A percentile compares a stretch with the other conserved stretches of the same genome.
Conservation (phyloP, 2,329 filamentous ascomycete species). For the Macrophomina pseudophaseolina region DNA sequence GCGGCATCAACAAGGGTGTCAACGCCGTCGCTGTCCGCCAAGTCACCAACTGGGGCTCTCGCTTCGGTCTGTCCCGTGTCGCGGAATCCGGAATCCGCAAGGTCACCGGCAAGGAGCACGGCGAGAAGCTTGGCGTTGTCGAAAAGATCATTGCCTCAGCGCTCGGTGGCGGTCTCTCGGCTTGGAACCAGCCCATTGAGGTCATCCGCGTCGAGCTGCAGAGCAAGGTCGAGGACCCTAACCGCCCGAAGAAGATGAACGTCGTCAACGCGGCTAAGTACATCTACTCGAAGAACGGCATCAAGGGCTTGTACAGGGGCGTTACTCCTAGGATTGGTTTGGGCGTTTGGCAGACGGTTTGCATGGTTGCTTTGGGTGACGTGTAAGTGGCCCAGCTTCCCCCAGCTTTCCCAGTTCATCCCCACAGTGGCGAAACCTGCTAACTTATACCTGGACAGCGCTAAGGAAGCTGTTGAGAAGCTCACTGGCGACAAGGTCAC, state of each 20-base stretch:
- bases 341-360: slow-evolving; percentile 98
- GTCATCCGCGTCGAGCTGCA: slow-evolving; percentile 99
- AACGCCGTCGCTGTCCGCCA: slow-evolving; percentile 98
- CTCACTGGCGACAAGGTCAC: slow-evolving; percentile 67
- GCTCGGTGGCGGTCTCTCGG: slow-evolving; percentile 89
- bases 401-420: not conserved
- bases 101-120: slow-evolving; percentile 76
- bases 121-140: slow-evolving; percentile 74
- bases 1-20: slow-evolving; percentile 97
- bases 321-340: slow-evolving; percentile 93
- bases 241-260: slow-evolving; percentile 98
- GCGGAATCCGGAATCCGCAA: slow-evolving; percentile 87
- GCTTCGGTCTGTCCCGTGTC: slow-evolving; percentile 91
- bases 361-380: slow-evolving; percentile 99
- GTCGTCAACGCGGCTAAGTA: slow-evolving; percentile 82
- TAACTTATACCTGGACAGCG: slow-evolving; percentile 48
- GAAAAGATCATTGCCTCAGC: slow-evolving; percentile 91
- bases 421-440: slow-evolving; percentile 1
- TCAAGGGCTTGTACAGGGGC: slow-evolving; percentile 94
- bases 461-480: slow-evolving; percentile 70
- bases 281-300: slow-evolving; percentile 87
- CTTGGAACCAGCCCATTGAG: slow-evolving; percentile 99
- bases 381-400: slow-evolving; percentile 66
- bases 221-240: slow-evolving; percentile 97
- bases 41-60: slow-evolving; percentile 98